These are phyloP conservation scores for Triticum turgidum DNA, from an alignment of 176 grass and related monocot genomes.

Conservation along the genomic window DNA sequence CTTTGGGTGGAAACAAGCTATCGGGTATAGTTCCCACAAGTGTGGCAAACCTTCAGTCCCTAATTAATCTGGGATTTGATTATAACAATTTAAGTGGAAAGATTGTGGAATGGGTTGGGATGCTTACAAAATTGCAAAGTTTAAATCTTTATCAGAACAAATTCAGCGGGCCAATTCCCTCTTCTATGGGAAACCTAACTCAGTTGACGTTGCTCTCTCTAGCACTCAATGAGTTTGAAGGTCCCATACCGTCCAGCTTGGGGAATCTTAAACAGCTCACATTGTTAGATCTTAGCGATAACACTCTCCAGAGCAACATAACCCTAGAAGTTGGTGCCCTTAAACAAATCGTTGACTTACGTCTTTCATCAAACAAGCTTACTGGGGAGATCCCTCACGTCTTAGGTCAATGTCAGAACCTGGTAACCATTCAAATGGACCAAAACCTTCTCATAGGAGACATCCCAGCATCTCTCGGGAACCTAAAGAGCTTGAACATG, in stretches of 20 bases:
- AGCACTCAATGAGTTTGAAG: slow-evolving; percentile 27
- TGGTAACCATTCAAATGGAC: neutral
- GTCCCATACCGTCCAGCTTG: slow-evolving; percentile 25
- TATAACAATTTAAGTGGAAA: slow-evolving; percentile 32
- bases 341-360: slow-evolving; percentile 1
- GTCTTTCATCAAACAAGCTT: slow-evolving; percentile 32
- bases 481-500: neutral
- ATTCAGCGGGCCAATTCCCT: slow-evolving; percentile 34
- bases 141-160: slow-evolving; percentile 26
- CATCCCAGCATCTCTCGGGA: neutral
- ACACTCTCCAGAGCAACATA: slow-evolving; percentile 35
- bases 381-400: slow-evolving; percentile 9
- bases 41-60: slow-evolving; percentile 15
- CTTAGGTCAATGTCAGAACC: slow-evolving; percentile 23
- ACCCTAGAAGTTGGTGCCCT: slow-evolving; percentile 11
- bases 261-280: slow-evolving; percentile 27
- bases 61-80: slow-evolving; percentile 22
- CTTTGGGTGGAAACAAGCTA: slow-evolving; percentile 14
- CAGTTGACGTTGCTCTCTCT: slow-evolving; percentile 27
- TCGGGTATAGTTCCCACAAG: slow-evolving; percentile 3
- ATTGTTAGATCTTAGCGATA: slow-evolving; percentile 36
- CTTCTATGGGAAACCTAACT: slow-evolving; percentile 35
- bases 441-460: neutral
- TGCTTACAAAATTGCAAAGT: slow-evolving; percentile 23
- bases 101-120: slow-evolving; percentile 38